Evolutionary conservation across 2,329 filamentous ascomycete species (phyloP), one percentile per base, ranked within the genome.

Genomic region (Colletotrichum musicola): DNA sequence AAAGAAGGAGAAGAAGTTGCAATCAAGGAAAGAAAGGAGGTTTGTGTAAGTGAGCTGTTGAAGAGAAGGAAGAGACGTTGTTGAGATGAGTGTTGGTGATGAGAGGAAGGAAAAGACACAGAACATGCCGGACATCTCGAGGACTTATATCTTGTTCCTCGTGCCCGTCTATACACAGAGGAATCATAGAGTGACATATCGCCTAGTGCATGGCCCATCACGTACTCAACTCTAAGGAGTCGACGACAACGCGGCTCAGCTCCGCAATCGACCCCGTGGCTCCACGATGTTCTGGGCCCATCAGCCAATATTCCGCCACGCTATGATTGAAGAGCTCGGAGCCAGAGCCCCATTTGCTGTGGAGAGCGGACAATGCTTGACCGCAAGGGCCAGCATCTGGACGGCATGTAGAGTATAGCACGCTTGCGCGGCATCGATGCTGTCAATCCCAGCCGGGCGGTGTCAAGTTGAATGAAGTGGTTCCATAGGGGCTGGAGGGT

Each of bases 391-490:
- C 18, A 49, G 56, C 30, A 22, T 49, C 20, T 14, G 16, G 46
- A 47, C 18, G 6, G 7, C 9, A 47, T 51, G 6, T 20, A 49
- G n/a, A 57, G 56, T 47, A 62, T 62, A 35, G 63, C 50, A 53
- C 20, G 63, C 63, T 66, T 62, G 63, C 63, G 63, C 42, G 63
- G 63, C 49, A 50, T 42, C 42, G 18, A 35, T 20, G 22, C 50
- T 54, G 57, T 47, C 49, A 42, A 20, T 55, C 63, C 40, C 27
- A 27, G 49, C 20, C 49, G 57, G 63, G 49, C 57, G 50, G 49
- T 66, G 57, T 66, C 63, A 66, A 44, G 40, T 66, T 66, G 38
- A 66, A 49, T 50, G 63, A 66, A 47, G 38, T 54, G 62, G 56
- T 25, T 53, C 56, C 47, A 65, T 61, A 38, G 46, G 22, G 14